These are phyloP conservation scores for Saturnispora saitoi DNA, from an alignment of 805 yeast genomes.

Conservation along the genomic window DNA sequence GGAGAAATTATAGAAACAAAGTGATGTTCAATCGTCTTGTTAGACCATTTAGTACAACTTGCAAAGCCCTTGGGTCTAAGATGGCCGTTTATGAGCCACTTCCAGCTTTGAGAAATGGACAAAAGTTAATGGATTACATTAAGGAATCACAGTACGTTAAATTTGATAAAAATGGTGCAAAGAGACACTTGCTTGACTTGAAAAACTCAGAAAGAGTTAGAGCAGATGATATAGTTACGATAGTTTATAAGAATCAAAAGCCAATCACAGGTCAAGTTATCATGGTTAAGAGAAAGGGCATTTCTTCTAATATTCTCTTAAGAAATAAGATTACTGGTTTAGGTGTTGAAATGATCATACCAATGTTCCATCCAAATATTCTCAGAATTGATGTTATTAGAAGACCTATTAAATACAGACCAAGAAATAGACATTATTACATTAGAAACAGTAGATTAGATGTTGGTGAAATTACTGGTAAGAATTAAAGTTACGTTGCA, in stretches of 20 bases:
- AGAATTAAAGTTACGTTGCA: neutral
- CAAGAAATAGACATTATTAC: slow-evolving; percentile 82
- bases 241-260: slow-evolving; percentile 58
- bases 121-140: slow-evolving; percentile 36
- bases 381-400: slow-evolving; percentile 69
- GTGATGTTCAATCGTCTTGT: slow-evolving; percentile 3
- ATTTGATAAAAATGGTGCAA: slow-evolving; percentile 67
- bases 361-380: slow-evolving; percentile 72
- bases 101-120: slow-evolving; percentile 40
- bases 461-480: slow-evolving; percentile 49
- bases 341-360: slow-evolving; percentile 81
- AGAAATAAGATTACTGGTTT: slow-evolving; percentile 75
- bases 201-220: slow-evolving; percentile 44
- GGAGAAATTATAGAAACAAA: neutral
- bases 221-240: slow-evolving; percentile 76
- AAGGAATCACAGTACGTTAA: slow-evolving; percentile 43
- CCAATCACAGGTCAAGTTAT: slow-evolving; percentile 72
- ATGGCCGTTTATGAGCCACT: slow-evolving; percentile 41
- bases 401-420: slow-evolving; percentile 63
- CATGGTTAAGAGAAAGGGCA: slow-evolving; percentile 62
- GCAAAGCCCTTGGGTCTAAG: slow-evolving; percentile 7
- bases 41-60: slow-evolving; percentile 9
- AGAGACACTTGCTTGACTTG: slow-evolving; percentile 45
- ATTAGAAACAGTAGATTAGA: slow-evolving; percentile 74
- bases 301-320: slow-evolving; percentile 67